Base-by-base conservation (phyloP, 2,329 filamentous ascomycete genomes). In the Polychaeton citri region DNA sequence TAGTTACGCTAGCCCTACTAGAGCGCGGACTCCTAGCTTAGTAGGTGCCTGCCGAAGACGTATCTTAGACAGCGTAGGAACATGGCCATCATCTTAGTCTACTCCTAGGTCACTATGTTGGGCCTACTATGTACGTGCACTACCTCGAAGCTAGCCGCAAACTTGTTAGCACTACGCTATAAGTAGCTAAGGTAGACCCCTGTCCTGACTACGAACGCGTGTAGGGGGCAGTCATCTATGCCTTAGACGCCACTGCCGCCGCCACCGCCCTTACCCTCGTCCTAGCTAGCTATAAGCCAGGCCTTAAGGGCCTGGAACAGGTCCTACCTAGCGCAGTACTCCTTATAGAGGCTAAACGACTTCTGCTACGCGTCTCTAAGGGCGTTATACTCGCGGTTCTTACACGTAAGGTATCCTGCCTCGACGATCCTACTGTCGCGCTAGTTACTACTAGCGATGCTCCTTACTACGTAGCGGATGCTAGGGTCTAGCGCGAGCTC, bases 21-120 rank as follows among this genome's bases (percentile, higher is more conserved):
- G 4, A 35, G 19, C 12, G 33, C 33, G 12, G 19, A 6, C 10
- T 35, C 33, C 19, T 21, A 16, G 5, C 33, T 19, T 5, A 35
- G 19, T 3, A 35, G 19, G 26, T 35, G 19, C 7, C 33, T 21
- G 19, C 33, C 33, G 19, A 35, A 35, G 8, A 35, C 15, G 16
- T 21, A 35, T 6, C 33, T 18, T 5, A 35, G 33, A 17, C 19
- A 35, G 6, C 33, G 33, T 5, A 35, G 19, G 33, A 35, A 35
- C 33, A 24, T 35, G 6, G 33, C 19, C 33, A 35, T 35, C 33
- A 35, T 35, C 21, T 35, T 24, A 3, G 33, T 24, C 21, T 24
- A 7, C n/a, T 24, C 21, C 21, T 24, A 24, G 7, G 21, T 24
- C n/a, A 24, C 21, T 24, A 24, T n/a, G n/a, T 24, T n/a, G 7